Evolutionary conservation across 345 rosid species (phyloP).

Genomic region (Citrus mangshanensis): DNA sequence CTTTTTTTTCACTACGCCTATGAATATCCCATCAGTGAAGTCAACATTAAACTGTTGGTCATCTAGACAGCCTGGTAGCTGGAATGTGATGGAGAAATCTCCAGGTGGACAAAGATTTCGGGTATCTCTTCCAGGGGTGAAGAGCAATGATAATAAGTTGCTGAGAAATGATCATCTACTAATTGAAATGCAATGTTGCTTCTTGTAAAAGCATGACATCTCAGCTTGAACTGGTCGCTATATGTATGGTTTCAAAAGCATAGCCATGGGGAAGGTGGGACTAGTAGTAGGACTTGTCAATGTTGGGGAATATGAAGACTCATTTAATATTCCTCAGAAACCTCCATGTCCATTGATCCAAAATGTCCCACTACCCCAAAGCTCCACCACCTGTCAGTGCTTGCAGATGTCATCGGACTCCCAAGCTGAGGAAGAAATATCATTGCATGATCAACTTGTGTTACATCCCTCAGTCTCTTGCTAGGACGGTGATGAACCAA

Average conservation of each 20-base stretch:
- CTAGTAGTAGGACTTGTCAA: neutral
- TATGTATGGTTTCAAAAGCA: neutral
- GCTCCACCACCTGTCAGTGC: slow-evolving; percentile 67
- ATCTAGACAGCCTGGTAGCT: slow-evolving; percentile 76
- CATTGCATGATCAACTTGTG: slow-evolving; percentile 39
- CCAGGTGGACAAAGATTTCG: slow-evolving; percentile 75
- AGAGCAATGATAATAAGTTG: slow-evolving; percentile 54
- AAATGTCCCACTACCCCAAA: slow-evolving; percentile 53
- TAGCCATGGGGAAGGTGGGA: neutral
- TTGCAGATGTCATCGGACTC: slow-evolving; percentile 31
- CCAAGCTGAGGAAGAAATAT: slow-evolving; percentile 50
- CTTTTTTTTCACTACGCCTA: slow-evolving; percentile 62
- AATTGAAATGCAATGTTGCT: neutral
- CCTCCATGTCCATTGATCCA: slow-evolving; percentile 59
- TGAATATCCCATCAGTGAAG: slow-evolving; percentile 62
- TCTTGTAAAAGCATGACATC: neutral
- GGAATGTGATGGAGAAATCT: slow-evolving; percentile 56
- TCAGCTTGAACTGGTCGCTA: neutral
- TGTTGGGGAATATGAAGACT: neutral
- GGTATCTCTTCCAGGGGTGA: slow-evolving; percentile 63
- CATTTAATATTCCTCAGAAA: slow-evolving; percentile 35
- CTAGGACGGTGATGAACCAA: slow-evolving; percentile 20
- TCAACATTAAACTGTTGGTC: slow-evolving; percentile 37
- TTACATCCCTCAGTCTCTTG: slow-evolving; percentile 19
- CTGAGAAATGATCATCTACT: slow-evolving; percentile 23